phyloP scores from a whole-genome alignment of 202 grass and related monocot species.

The Setaria italica region DNA sequence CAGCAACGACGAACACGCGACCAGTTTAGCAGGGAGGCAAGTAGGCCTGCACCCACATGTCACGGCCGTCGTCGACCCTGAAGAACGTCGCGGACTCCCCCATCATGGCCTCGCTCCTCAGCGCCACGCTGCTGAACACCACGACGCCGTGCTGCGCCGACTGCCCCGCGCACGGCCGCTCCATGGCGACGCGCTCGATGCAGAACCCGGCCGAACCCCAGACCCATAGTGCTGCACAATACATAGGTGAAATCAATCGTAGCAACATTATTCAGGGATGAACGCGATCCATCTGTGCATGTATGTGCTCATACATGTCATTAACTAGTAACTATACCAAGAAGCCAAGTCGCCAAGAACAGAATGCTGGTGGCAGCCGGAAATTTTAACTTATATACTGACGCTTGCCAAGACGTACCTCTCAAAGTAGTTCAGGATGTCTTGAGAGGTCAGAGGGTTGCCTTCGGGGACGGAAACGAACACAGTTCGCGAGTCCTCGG shows the following conservation, averaged over 20 bases:
- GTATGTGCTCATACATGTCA: background rate
- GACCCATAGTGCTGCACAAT: background rate
- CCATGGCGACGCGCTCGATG: background rate
- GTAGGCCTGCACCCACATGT: constrained; percentile 16
- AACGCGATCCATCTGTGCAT: background rate
- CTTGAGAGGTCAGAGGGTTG: background rate
- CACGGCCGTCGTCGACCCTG: background rate
- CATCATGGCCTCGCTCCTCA: background rate
- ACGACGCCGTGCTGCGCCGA: constrained; percentile 36
- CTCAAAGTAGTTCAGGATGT: constrained; percentile 44
- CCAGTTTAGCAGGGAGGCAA: background rate
- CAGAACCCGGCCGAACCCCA: background rate
- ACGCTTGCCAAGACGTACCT: background rate
- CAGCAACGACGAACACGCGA: background rate
- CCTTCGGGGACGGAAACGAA: constrained; percentile 47
- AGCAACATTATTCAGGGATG: background rate
- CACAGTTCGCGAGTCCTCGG: constrained; percentile 47
- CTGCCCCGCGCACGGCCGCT: background rate
- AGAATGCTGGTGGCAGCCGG: background rate
- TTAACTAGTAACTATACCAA: background rate
- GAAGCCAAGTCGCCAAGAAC: background rate
- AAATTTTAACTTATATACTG: too few relatives aligned
- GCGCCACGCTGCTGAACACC: constrained; percentile 1
- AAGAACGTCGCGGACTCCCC: background rate
- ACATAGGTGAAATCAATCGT: background rate